These are phyloP conservation scores for Phytophthora rubi DNA, from an alignment of 352 stramenopile genomes.

Conservation along the genomic window DNA sequence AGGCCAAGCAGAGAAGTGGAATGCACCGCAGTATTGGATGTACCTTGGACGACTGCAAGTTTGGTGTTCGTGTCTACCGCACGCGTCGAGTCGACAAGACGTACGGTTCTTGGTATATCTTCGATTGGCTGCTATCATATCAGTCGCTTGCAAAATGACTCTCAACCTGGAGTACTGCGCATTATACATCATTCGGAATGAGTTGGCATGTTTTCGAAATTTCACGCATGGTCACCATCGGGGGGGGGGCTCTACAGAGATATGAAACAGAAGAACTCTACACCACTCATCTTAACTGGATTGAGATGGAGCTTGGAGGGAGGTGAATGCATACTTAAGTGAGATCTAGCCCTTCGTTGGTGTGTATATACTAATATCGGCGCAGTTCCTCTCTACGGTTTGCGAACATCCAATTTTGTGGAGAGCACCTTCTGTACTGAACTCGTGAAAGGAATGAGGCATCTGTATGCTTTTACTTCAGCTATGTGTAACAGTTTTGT, in stretches of 20 bases:
- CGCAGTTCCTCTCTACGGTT: background rate
- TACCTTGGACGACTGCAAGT: background rate
- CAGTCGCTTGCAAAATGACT: background rate
- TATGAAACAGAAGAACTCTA: background rate
- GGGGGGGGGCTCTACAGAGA: background rate
- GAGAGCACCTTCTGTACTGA: background rate
- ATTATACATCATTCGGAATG: background rate
- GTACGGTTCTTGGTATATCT: background rate
- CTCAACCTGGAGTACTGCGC: background rate
- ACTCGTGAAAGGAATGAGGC: background rate
- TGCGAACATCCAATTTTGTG: background rate
- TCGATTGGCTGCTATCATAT: background rate
- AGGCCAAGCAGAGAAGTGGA: too few relatives aligned
- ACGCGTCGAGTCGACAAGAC: background rate
- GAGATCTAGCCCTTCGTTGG: background rate
- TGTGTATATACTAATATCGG: background rate
- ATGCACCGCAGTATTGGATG: too few relatives aligned
- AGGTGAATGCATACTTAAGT: background rate
- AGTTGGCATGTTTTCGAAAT: background rate
- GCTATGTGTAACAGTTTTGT: background rate
- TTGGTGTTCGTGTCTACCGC: background rate
- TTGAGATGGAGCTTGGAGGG: background rate
- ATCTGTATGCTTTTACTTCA: background rate
- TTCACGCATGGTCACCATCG: background rate
- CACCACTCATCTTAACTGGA: background rate